Base-by-base conservation (phyloP, 805 yeast genomes). In the Ogataea pini region DNA sequence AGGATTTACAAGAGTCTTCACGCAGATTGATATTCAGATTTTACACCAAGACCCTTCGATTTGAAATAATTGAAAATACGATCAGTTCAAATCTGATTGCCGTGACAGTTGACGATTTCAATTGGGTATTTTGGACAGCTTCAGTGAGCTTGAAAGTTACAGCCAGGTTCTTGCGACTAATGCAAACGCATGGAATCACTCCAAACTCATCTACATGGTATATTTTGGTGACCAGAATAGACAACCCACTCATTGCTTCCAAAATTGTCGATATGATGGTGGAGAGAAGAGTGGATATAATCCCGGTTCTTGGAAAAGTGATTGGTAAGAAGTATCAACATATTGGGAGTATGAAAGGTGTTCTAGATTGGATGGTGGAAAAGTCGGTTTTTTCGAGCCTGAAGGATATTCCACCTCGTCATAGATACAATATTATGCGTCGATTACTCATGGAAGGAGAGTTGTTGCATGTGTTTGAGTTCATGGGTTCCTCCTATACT, bases 141-240 rank as follows among this genome's bases (percentile, higher is more conserved):
- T n/a, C 24, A 7, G 31, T 17, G 10, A 27, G 31, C 7, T 17
- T 39, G 25, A 39, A 28, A 27, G 17, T 27, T 9, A 28, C 33
- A 2, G 16, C 28, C 17, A 39, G 34, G 10, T 39, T 39, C 17
- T 9, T 39, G 16, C 13, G 31, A 18, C 42, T 39, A 3, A 39
- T 39, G 42, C 6, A 16, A 3, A 6, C 32, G 6, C 33, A 18
- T 25, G 42, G 42, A 28, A 17, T 39, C 33, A 28, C 16, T 3
- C 42, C 42, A 17, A 39, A 39, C 25, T 39, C 42, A 3, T 39
- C 42, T 5, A 39, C 42, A 2, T 39, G 42, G 42, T 39, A 39
- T 16, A 39, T 39, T 4, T 19, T 39, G 24, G 25, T 39, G 25
- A 39, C 42, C 19, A 25, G 42, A 18, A 39, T 27, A 16, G 33